Base-by-base conservation (phyloP, 305 asterid species). In the Fraxinus sp. region DNA sequence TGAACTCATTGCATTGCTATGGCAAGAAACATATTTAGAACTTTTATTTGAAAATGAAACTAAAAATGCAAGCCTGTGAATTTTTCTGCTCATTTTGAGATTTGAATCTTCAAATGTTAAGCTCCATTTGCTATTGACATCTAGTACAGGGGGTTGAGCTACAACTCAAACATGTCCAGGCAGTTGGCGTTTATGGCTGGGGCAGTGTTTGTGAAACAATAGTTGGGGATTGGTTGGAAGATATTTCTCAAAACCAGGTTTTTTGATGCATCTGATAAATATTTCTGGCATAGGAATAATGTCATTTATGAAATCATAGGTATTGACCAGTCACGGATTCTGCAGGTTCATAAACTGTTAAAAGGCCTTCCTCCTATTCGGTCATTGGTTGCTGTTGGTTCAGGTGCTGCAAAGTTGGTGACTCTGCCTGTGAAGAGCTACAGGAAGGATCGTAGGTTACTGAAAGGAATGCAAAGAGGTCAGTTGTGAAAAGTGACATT, bases 381-480 rank as follows among this genome's bases (percentile, higher is more conserved):
- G 85, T 97, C 99, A 78, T 81, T 97, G 89, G 92, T 97, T 87
- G 93, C 98, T 84, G 98, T 97, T 87, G 93, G 98, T 88, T 93
- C 98, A 83, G 95, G 99, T 87, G 98, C 99, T 89, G 97, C 95
- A 80, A 95, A 97, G 91, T 89, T 97, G 90, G 95, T 94, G 72
- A 90, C 98, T 66, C 79, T 92, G 85, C 99, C 99, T 70, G 59
- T 97, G 89, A 95, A 92, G 91, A 90, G 84, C 92, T 97, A 97
- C 86, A 93, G 83, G 86, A 92, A 91, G 90, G 98, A 97, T 85
- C 93, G 90, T 36, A 93, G 94, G 84, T 84, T 97, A 88, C 89
- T 97, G 78, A 97, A 93, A 89, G 99, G 99, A 88, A 88, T 97
- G 95, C 99, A 97, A 88, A 92, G 98, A 91, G 99, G 99, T 95